Base-by-base conservation (phyloP, 2,329 filamentous ascomycete species). In the Colletotrichum limetticola region DNA sequence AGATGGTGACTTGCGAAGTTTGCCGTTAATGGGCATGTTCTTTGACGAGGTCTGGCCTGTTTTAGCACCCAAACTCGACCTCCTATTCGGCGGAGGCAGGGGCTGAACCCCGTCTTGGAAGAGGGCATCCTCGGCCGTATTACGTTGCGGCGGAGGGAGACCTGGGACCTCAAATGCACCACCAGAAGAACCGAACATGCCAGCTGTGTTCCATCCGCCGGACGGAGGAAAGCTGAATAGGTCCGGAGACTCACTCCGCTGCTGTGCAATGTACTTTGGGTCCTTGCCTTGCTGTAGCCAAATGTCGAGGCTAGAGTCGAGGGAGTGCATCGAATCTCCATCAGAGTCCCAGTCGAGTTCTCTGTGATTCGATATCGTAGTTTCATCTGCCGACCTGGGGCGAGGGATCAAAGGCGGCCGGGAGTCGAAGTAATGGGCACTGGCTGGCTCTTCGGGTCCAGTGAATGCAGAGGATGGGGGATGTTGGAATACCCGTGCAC, bases 271-370 rank as follows among this genome's bases (percentile, higher is more conserved):
- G 8, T 78, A 77, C 59, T 86, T 86, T 37, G 84, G 66, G 87
- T 88, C 77, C 89, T 88, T 7, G 85, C 72, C 72, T 35, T 75
- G 74, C 53, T 75, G 85, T 80, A 91, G 85, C 89, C 89, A 91
- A 28, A 89, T 88, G 66, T 91, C 89, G 5, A 88, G 83, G 72
- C 85, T 88, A 1, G 87, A 89, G 1, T 85, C 81, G 4, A 85
- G 77, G 2, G 87, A 89, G 32, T 78, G 80, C 2, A 79, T 76
- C 5, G 85, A 80, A 19, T 85, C 83, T n/a, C 82, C 83, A 19
- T 86, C 85, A 4, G 82, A 84, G 42, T 86, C 83, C 82, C 87
- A 87, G 60, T 82, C 86, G 19, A 84, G 80, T 1, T 79, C 81
- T 32, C 82, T 80, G 53, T 78, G 77, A 55, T 81, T 80, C 5